Evolutionary conservation across 306 rosid species (phyloP).

Genomic region (Luffa aegyptiaca): DNA sequence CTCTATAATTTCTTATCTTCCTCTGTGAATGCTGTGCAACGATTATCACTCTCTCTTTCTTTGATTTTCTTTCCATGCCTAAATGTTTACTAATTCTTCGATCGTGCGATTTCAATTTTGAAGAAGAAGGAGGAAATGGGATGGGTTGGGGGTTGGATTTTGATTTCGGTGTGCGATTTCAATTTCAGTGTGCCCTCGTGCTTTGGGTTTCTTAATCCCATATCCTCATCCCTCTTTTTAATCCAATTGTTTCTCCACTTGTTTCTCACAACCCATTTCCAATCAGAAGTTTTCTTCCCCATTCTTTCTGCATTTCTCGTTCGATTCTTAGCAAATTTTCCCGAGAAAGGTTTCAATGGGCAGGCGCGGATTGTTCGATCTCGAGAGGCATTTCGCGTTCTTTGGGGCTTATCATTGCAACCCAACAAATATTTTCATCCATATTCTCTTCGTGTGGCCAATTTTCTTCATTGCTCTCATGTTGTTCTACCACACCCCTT

Average conservation of each 20-base stretch:
- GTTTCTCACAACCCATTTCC: neutral
- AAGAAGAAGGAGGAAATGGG: too few relatives aligned
- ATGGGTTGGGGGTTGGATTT: too few relatives aligned
- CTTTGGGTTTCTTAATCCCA: neutral
- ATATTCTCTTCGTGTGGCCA: conserved; percentile 68
- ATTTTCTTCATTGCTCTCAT: conserved; percentile 59
- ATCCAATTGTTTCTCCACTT: neutral
- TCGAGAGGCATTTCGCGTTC: conserved; percentile 64
- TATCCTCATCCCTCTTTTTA: neutral
- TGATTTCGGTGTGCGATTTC: too few relatives aligned
- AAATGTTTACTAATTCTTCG: too few relatives aligned
- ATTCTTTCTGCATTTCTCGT: neutral
- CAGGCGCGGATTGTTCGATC: conserved; percentile 51
- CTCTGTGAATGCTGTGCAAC: too few relatives aligned
- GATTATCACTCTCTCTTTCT: too few relatives aligned
- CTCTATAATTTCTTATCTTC: too few relatives aligned
- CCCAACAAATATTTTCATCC: conserved; percentile 53
- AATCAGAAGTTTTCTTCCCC: neutral
- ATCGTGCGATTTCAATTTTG: too few relatives aligned
- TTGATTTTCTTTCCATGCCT: too few relatives aligned
- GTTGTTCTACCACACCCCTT: conserved; percentile 50
- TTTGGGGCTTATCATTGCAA: conserved; percentile 71
- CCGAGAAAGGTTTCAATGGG: conserved; percentile 20
- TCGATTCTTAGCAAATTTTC: neutral
- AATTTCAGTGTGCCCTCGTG: neutral